phyloP scores from a whole-genome alignment of 768 basidiomycete species.

The Pleurotus ostreatus region DNA sequence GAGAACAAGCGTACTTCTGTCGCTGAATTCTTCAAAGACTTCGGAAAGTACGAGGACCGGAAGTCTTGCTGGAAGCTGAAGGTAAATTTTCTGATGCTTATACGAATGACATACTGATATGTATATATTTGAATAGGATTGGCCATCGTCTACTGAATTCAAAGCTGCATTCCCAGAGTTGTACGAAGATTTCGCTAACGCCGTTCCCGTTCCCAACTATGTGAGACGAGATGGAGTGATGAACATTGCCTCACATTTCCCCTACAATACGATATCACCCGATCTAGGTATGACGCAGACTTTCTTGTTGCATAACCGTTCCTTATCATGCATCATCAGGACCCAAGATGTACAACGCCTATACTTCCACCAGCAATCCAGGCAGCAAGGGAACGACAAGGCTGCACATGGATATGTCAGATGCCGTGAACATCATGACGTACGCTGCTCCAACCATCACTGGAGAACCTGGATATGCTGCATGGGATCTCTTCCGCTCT shows the following conservation, averaged over 20 bases:
- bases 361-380: constrained; percentile 59
- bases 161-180: constrained; percentile 78
- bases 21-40: constrained; percentile 73
- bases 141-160: constrained; percentile 89
- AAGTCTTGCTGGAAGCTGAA: constrained; percentile 72
- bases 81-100: constrained; percentile 30
- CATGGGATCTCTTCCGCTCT: constrained; percentile 88
- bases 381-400: constrained; percentile 84
- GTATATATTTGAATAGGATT: constrained; percentile 58
- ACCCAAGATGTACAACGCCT: constrained; percentile 94
- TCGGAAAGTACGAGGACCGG: constrained; percentile 63
- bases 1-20: constrained; percentile 60
- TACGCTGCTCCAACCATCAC: constrained; percentile 55
- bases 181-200: constrained; percentile 78
- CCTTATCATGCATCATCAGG: constrained; percentile 37
- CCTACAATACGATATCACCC: constrained; percentile 69
- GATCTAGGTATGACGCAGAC: constrained; percentile 59
- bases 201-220: constrained; percentile 85
- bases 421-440: constrained; percentile 90
- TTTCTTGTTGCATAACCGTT: constrained; percentile 12
- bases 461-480: constrained; percentile 74
- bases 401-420: constrained; percentile 93
- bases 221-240: constrained; percentile 86
- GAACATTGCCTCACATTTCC: constrained; percentile 90
- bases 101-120: not conserved